Conservation (phyloP, 2,329 filamentous ascomycete species). For the Gaeumannomyces sp. region DNA sequence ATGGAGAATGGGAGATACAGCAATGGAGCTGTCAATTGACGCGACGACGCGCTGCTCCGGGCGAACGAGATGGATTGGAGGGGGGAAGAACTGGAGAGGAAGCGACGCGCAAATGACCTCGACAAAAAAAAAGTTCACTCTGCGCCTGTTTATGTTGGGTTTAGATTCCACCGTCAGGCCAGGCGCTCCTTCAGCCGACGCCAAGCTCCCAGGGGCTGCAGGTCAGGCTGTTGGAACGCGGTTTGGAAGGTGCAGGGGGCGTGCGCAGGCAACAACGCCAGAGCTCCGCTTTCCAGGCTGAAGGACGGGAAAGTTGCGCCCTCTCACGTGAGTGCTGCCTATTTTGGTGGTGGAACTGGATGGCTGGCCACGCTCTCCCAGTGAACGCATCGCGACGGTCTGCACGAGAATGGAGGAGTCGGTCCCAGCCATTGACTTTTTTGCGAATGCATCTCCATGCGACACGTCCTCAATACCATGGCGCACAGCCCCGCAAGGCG, state of each 20-base stretch:
- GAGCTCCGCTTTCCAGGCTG: not conserved
- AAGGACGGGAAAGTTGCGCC: not conserved
- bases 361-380: not conserved
- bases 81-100: not conserved
- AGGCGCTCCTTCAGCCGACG: not conserved
- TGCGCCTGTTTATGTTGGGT: not conserved
- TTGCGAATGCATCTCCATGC: not conserved
- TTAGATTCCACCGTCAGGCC: not conserved
- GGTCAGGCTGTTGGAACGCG: not conserved
- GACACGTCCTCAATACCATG: not conserved
- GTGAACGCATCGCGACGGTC: too few relatives aligned
- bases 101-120: not conserved
- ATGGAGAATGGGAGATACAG: not conserved
- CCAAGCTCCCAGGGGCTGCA: not conserved
- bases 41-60: not conserved
- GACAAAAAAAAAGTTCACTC: not conserved
- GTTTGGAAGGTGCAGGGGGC: not conserved
- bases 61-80: too few relatives aligned
- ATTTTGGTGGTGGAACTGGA: not conserved
- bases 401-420: too few relatives aligned
- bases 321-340: not conserved
- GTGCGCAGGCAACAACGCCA: not conserved
- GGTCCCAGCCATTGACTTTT: not conserved
- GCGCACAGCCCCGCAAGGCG: too few relatives aligned
- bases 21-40: not conserved